phyloP scores from a whole-genome alignment of 1,284 basidiomycete species.

The Schizophyllum amplum region DNA sequence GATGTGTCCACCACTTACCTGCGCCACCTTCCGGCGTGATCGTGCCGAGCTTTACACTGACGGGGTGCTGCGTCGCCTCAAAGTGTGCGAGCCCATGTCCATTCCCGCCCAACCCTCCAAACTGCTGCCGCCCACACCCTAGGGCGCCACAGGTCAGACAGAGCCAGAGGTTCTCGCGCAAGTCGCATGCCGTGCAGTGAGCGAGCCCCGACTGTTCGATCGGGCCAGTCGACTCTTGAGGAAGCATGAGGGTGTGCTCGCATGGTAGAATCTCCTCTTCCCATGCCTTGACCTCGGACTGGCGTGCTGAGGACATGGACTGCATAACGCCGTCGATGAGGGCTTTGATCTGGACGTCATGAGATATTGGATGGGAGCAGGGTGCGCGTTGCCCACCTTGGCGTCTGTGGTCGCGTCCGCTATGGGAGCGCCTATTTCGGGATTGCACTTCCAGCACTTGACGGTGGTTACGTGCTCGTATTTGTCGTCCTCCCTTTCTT shows the following conservation, averaged over 20 bases:
- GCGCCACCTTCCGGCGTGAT: conserved; percentile 93
- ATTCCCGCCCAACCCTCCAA: conserved; percentile 82
- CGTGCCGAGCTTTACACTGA: conserved; percentile 93
- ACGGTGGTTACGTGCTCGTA: conserved; percentile 67
- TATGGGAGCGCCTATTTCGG: conserved; percentile 42
- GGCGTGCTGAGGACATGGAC: conserved; percentile 82
- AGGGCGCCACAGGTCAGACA: conserved; percentile 94
- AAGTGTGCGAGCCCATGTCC: conserved; percentile 87
- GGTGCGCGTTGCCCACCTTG: conserved; percentile 20
- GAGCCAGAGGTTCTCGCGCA: conserved; percentile 69
- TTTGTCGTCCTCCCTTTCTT: conserved; percentile 83
- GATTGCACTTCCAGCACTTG: conserved; percentile 74
- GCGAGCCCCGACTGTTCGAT: conserved; percentile 50
- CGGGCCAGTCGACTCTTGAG: conserved; percentile 50
- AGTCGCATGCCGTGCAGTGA: conserved; percentile 7
- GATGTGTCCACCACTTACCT: conserved; percentile 40
- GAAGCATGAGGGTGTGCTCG: conserved; percentile 78
- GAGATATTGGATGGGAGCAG: background rate
- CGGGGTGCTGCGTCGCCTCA: conserved; percentile 66
- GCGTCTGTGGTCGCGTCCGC: conserved; percentile 23
- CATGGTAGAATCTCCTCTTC: conserved; percentile 90
- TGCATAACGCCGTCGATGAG: conserved; percentile 72
- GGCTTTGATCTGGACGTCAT: conserved; percentile 42
- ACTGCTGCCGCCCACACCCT: conserved; percentile 87
- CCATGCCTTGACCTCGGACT: conserved; percentile 96